Base-by-base conservation (phyloP, 495 filamentous ascomycete genomes). In the Hapsidospora chrysogenum region DNA sequence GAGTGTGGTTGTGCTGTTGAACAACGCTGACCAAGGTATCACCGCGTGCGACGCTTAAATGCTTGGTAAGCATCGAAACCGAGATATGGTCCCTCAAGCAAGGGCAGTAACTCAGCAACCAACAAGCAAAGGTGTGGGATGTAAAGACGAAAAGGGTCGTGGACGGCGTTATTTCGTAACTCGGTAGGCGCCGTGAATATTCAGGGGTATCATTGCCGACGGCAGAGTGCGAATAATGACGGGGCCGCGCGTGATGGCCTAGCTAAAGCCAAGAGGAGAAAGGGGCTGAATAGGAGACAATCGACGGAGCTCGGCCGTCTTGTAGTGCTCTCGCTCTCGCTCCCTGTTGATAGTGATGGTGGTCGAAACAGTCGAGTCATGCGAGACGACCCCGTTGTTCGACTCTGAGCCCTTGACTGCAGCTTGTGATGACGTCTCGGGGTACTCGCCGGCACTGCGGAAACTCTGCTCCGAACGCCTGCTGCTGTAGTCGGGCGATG, bases 281-380 rank as follows among this genome's bases (percentile, higher is more conserved):
- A 85, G 58, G 18, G 80, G 80, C 45, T 70, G 66, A 40, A 77
- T 70, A 4, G 79, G 79, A 23, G 75, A 80, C n/a, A 86, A 59
- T 4, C 64, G 64, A 17, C 63, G 54, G 31, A 70, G 14, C 23
- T 64, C 59, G 29, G 53, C 49, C 1, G 52, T 49, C 36, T 47
- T 41, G 2, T 19, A 4, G 17, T 2, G 26, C 51, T 49, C 19
- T 46, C 52, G 9, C 49, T 63, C 55, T 20, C 52, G 48, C 13
- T 63, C 57, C 33, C 57, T 55, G 31, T 48, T 46, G 36, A 57
- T 48, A 3, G 61, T 61, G 21, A 66, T 44, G 9, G 56, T 60
- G 8, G 61, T 58, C 29, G 60, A 53, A 27, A 50, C 44, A 8
- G 48, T 50, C 41, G 53, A 55, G 4, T 14, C 7, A 28, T 43